phyloP scores from a whole-genome alignment of 768 basidiomycete genomes.

The Suillus tomentosus region DNA sequence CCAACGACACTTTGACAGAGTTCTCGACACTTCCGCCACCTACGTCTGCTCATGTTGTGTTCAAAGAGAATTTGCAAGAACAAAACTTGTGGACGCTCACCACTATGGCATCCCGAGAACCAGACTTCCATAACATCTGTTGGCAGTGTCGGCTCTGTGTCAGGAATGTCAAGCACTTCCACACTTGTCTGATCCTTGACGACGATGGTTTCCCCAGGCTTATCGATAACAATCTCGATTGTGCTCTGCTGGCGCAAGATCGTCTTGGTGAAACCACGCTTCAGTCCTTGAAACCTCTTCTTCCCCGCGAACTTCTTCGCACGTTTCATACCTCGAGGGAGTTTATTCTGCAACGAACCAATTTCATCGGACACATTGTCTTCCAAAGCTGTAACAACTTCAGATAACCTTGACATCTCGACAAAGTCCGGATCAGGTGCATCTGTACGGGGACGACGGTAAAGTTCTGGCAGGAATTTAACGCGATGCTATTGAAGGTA shows the following conservation, averaged over 20 bases:
- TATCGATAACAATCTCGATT: neutral
- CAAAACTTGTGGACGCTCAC: slow-evolving; percentile 39
- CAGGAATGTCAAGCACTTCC: neutral
- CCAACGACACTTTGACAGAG: slow-evolving; percentile 41
- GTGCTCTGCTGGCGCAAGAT: neutral
- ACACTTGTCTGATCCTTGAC: slow-evolving; percentile 3
- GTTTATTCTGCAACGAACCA: neutral
- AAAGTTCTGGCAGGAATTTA: slow-evolving; percentile 65
- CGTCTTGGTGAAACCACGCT: neutral
- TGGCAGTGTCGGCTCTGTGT: neutral
- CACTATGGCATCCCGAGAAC: slow-evolving; percentile 75
- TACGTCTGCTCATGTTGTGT: slow-evolving; percentile 48
- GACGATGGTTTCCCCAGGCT: neutral
- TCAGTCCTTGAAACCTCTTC: neutral
- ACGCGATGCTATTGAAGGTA: slow-evolving; percentile 52
- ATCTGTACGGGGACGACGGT: slow-evolving; percentile 43
- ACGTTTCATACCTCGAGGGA: slow-evolving; percentile 3
- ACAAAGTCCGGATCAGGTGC: slow-evolving; percentile 32
- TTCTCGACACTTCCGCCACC: slow-evolving; percentile 65
- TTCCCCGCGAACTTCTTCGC: slow-evolving; percentile 3
- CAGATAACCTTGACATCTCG: slow-evolving; percentile 9
- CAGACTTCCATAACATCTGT: slow-evolving; percentile 76
- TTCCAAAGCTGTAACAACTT: neutral
- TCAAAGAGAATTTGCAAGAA: neutral
- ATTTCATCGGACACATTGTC: neutral